phyloP scores from a whole-genome alignment of 768 basidiomycete species.

The Amanita exitialis region DNA sequence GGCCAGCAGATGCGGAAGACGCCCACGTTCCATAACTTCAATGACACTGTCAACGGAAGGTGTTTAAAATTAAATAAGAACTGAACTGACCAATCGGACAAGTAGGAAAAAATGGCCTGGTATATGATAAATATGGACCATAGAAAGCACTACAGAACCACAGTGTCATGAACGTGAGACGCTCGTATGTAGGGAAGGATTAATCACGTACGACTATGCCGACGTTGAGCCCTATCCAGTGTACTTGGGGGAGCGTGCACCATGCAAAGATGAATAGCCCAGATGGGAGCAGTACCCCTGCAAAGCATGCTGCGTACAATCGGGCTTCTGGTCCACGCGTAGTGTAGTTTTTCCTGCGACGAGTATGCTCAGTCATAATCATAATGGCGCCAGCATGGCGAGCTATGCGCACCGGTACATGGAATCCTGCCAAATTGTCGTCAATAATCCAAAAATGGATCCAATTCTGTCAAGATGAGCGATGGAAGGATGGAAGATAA shows the following conservation, averaged over 20 bases:
- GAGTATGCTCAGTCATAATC: background rate
- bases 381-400: too few relatives aligned
- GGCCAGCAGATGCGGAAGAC: constrained; percentile 59
- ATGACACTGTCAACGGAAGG: background rate
- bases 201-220: constrained; percentile 31
- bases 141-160: constrained; percentile 31
- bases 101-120: constrained; percentile 44
- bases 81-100: constrained; percentile 50
- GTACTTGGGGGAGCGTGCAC: constrained; percentile 42
- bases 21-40: constrained; percentile 47
- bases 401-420: constrained; percentile 34
- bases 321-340: constrained; percentile 46
- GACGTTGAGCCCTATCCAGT: constrained; percentile 53
- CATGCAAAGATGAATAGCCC: constrained; percentile 69
- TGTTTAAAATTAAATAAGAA: background rate
- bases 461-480: constrained; percentile 33
- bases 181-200: too few relatives aligned
- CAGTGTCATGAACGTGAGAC: background rate
- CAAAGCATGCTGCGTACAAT: constrained; percentile 47
- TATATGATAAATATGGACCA: constrained; percentile 46
- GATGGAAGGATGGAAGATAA: background rate
- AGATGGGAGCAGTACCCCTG: constrained; percentile 40
- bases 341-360: constrained; percentile 20
- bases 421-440: constrained; percentile 36
- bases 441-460: constrained; percentile 34